Evolutionary conservation across 768 basidiomycete species (phyloP).

Genomic region (Pleurotus citrinopileatus): DNA sequence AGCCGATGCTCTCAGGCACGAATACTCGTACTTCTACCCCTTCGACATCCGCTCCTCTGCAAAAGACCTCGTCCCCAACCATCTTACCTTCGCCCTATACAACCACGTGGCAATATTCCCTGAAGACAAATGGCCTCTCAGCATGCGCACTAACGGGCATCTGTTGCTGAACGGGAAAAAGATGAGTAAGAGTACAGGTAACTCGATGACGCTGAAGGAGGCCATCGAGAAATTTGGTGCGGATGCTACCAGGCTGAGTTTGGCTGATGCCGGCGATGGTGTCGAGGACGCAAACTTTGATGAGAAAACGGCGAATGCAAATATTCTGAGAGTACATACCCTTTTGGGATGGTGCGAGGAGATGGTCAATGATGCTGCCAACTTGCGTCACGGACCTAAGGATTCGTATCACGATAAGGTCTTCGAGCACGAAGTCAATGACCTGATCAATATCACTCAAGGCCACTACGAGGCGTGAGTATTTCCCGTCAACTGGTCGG

Average conservation of each 20-base stretch:
- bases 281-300: slow-evolving; percentile 99
- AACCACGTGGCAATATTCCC: slow-evolving; percentile 96
- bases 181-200: slow-evolving; percentile 98
- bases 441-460: slow-evolving; percentile 80
- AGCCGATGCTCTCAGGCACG: slow-evolving; percentile 80
- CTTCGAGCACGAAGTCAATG: slow-evolving; percentile 90
- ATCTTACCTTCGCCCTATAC: slow-evolving; percentile 92
- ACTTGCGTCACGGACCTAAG: slow-evolving; percentile 70
- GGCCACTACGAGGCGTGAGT: slow-evolving; percentile 79
- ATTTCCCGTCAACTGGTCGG: background rate
- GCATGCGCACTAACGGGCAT: slow-evolving; percentile 95
- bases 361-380: slow-evolving; percentile 66
- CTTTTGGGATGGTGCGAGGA: slow-evolving; percentile 95
- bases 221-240: slow-evolving; percentile 94
- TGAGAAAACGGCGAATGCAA: slow-evolving; percentile 96
- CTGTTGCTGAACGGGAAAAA: slow-evolving; percentile 97
- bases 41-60: slow-evolving; percentile 97
- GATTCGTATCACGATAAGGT: slow-evolving; percentile 82
- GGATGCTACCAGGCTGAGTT: slow-evolving; percentile 85
- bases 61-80: slow-evolving; percentile 95
- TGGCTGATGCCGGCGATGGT: slow-evolving; percentile 97
- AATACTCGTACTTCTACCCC: slow-evolving; percentile 97
- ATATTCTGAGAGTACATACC: slow-evolving; percentile 90
- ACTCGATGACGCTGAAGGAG: slow-evolving; percentile 88
- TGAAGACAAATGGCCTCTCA: slow-evolving; percentile 83